Base-by-base conservation (phyloP, 768 basidiomycete species). In the Amanita exitialis region DNA sequence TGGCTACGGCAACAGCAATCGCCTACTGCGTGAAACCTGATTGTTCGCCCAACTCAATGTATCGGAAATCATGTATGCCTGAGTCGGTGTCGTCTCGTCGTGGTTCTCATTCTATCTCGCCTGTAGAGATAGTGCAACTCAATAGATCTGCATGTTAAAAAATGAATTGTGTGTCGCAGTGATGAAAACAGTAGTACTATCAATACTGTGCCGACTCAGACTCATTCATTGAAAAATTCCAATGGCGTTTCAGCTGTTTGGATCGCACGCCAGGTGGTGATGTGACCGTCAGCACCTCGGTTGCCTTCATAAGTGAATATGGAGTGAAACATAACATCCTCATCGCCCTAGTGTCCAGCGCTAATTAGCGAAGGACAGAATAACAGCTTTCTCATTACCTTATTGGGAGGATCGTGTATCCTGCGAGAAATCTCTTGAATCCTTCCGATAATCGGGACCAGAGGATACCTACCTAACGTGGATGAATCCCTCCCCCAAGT, bases 351-450 rank as follows among this genome's bases (percentile, higher is more conserved):
- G 13, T 57, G 45, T 47, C 41, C 39, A 28, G 52, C 30, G 36
- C 47, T 18, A 38, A 35, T 53, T 27, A 56, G 44, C 20, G 15
- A 30, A 27, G 20, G 21, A 28, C 32, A 9, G 12, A 35, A 30
- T 43, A 35, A n/a, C 44, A 32, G 49, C 16, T 42, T 15, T 13
- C 13, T n/a, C 61, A 74, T 52, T 63, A 82, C 85, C 64, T 76
- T 72, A 68, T 84, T 82, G 1, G 81, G 84, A 47, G 86, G 82
- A 58, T 86, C 84, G 59, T 87, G 84, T 56, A 87, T 82, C 57
- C 85, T 86, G 61, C 27, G 58, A 42, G 44, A 42, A 20, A 41
- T 44, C 32, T 44, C 28, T n/a, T 37, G n/a, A 48, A 34, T 18
- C 27, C 13, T 25, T 38, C 54, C 49, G 23, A 45, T 28, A 49